Evolutionary conservation across 768 basidiomycete species (phyloP).

Genomic region (Zangia roseola): DNA sequence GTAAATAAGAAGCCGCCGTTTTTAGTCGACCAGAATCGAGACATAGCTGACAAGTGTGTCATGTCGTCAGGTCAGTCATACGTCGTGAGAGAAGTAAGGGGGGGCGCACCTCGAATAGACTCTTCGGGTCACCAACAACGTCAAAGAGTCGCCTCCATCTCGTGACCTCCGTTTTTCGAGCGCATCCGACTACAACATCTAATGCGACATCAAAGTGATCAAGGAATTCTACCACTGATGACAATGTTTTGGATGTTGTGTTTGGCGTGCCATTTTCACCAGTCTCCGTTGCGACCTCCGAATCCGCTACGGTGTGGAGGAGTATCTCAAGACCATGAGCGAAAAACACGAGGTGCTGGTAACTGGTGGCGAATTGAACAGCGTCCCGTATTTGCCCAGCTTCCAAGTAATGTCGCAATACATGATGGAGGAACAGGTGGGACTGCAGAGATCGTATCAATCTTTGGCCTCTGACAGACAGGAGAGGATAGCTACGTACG

Average conservation of each 20-base stretch:
- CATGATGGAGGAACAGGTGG: slow-evolving; percentile 90
- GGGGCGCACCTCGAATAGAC: slow-evolving; percentile 81
- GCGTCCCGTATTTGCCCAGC: slow-evolving; percentile 66
- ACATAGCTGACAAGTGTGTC: slow-evolving; percentile 60
- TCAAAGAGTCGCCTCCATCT: slow-evolving; percentile 88
- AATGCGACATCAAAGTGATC: slow-evolving; percentile 91
- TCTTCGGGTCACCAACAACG: slow-evolving; percentile 86
- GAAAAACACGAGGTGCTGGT: slow-evolving; percentile 88
- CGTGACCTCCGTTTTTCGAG: slow-evolving; percentile 93
- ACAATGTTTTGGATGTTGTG: slow-evolving; percentile 44
- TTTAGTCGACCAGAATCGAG: slow-evolving; percentile 69
- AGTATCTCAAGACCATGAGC: slow-evolving; percentile 93
- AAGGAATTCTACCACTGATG: slow-evolving; percentile 80
- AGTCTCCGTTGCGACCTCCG: slow-evolving; percentile 51
- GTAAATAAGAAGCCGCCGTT: slow-evolving; percentile 88
- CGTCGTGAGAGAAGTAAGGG: not conserved
- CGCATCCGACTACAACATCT: slow-evolving; percentile 94
- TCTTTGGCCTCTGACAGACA: not conserved
- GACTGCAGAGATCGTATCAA: slow-evolving; percentile 50
- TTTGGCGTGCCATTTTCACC: slow-evolving; percentile 22
- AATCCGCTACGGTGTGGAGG: slow-evolving; percentile 89
- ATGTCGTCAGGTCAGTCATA: not conserved
- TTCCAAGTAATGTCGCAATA: slow-evolving; percentile 80
- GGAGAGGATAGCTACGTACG: slow-evolving; percentile 44
- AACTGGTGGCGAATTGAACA: slow-evolving; percentile 81